Base-by-base conservation (phyloP, 768 basidiomycete genomes). In the Tricholoma matsutake region DNA sequence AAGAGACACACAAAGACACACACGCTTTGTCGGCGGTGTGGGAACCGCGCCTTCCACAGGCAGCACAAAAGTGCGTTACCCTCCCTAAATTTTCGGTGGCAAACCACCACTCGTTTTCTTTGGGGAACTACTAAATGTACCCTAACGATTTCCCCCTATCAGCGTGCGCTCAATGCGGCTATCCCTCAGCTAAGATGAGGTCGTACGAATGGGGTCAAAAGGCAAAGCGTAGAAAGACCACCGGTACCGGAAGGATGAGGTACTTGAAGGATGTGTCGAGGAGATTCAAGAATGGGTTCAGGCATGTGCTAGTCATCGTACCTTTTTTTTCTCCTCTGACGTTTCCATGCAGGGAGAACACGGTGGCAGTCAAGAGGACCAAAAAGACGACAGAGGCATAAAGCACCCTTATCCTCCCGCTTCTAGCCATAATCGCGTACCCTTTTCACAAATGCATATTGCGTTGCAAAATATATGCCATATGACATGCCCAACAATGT, bases 221-320 rank as follows among this genome's bases (percentile, higher is more conserved):
- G 86, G 97, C 97, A 58, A 98, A 98, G 88, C 90, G 97, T 79
- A 90, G 96, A 87, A 97, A 96, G 89, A 98, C 96, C 53, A 98
- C 97, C 61, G 97, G 97, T 62, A 96, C 96, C 66, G 96, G 96
- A 66, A 85, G 96, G 72, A 97, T 97, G 95, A 80, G 82, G 62
- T 87, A 94, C 85, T 84, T 98, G 78, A 97, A 95, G 84, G 76
- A 83, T 57, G 96, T 98, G 45, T 88, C 90, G 69, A 86, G 96
- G 74, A 86, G 94, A 68, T 98, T 98, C 90, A 98, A 98, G 89
- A 98, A 97, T 73, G 94, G 96, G 59, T 98, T 96, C 87, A 86
- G 91, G 93, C 92, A 62, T 56, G 83, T 60, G 39, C 9, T 1
- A 20, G 28, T 22, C 22, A 8, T 22, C 37, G 20, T 34, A 20